Percentiles rank a stretch among this genome's conserved stretches.
phyloP scores from a whole-genome alignment of 805 yeast genomes.

The Wickerhamiella occidentalis region DNA sequence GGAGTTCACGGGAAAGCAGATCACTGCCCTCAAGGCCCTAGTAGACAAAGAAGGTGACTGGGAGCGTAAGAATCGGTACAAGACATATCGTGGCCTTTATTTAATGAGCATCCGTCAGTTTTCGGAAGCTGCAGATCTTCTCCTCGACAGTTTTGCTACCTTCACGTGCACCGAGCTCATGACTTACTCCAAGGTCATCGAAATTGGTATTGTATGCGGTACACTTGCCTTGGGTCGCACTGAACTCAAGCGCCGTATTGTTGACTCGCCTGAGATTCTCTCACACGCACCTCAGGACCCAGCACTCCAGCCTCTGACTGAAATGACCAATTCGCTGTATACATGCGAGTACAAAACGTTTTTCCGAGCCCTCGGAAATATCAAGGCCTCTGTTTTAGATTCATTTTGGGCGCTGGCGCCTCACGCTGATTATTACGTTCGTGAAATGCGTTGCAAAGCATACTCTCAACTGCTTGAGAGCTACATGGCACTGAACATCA shows the following conservation, averaged over 20 bases:
- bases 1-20: conserved; percentile 50
- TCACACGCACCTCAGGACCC: conserved; percentile 57
- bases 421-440: conserved; percentile 72
- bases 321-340: conserved; percentile 75
- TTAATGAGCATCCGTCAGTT: conserved; percentile 76
- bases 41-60: conserved; percentile 98
- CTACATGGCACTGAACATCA: conserved; percentile 77
- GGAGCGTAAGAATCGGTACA: conserved; percentile 94
- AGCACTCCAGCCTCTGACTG: conserved; percentile 64
- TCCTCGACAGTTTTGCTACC: conserved; percentile 87
- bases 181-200: conserved; percentile 79
- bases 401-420: conserved; percentile 55
- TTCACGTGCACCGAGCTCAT: conserved; percentile 88
- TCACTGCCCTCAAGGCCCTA: conserved; percentile 58
- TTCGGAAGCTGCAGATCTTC: conserved; percentile 66
- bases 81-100: conserved; percentile 81
- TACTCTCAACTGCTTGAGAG: conserved; percentile 89
- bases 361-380: conserved; percentile 63
- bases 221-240: conserved; percentile 70
- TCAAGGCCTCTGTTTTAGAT: conserved; percentile 58
- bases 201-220: conserved; percentile 81
- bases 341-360: conserved; percentile 75
- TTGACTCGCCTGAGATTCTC: conserved; percentile 89
- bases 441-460: conserved; percentile 91
- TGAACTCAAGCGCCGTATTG: conserved; percentile 68